Conservation (phyloP, 2,329 filamentous ascomycete species). For the Mariannaea elegans region DNA sequence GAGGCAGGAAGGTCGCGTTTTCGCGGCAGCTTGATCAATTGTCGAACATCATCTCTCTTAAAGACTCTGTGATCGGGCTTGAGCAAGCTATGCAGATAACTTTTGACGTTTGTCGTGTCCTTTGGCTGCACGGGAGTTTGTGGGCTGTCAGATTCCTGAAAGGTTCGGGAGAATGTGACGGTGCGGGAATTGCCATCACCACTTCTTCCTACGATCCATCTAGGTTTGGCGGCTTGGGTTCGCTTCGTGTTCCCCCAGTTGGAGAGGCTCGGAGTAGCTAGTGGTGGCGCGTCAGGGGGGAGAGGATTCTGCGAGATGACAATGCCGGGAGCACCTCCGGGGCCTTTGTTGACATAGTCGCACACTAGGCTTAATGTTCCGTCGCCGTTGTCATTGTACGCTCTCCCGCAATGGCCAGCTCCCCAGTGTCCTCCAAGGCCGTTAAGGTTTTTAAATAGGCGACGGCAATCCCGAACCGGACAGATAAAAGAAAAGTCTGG, state of each 20-base stretch:
- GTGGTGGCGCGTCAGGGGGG: conserved; percentile 32
- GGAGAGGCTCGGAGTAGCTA: conserved; percentile 25
- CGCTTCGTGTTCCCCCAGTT: conserved; percentile 16
- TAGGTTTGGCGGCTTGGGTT: background rate
- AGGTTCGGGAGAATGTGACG: too few species aligned
- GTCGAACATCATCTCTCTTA: conserved; percentile 35
- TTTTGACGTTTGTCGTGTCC: conserved; percentile 13
- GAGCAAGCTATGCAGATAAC: conserved; percentile 37
- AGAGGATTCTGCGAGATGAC: conserved; percentile 41
- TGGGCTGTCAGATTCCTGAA: too few species aligned
- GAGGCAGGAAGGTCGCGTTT: conserved; percentile 36
- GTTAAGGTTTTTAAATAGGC: conserved; percentile 34
- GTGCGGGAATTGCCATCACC: too few species aligned
- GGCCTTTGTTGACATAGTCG: conserved; percentile 32
- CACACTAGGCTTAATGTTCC: conserved; percentile 48
- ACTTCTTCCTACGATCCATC: background rate
- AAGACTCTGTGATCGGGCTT: conserved; percentile 28
- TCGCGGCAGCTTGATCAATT: conserved; percentile 34
- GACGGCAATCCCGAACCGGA: conserved; percentile 49
- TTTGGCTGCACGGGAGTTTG: background rate
- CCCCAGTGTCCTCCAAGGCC: conserved; percentile 40
- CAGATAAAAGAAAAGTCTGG: conserved; percentile 44
- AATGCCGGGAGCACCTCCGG: conserved; percentile 39
- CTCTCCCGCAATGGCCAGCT: conserved; percentile 36
- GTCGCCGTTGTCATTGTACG: conserved; percentile 52